phyloP scores from a whole-genome alignment of 108 stramenopile species.

The Skeletonema potamos region DNA sequence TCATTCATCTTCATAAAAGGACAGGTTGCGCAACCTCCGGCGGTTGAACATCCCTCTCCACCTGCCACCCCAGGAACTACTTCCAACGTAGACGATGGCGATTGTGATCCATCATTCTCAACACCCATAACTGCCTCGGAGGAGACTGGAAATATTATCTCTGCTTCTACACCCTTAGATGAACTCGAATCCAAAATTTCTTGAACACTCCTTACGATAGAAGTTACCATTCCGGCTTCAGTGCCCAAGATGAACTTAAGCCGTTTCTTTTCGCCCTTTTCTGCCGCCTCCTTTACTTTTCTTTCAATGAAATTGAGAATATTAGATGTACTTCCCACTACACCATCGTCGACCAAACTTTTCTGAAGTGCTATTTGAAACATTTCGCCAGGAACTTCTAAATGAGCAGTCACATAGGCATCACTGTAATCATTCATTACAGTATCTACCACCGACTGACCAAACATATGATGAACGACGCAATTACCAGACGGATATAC shows the following conservation, averaged over 20 bases:
- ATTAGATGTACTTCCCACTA: slow-evolving; percentile 91
- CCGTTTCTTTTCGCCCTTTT: slow-evolving; percentile 24
- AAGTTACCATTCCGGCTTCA: slow-evolving; percentile 94
- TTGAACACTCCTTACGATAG: slow-evolving; percentile 90
- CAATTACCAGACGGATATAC: slow-evolving; percentile 92
- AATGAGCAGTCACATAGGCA: slow-evolving; percentile 90
- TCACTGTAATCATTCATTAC: slow-evolving; percentile 71
- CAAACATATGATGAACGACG: slow-evolving; percentile 97
- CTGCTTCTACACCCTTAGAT: slow-evolving; percentile 62
- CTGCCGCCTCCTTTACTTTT: slow-evolving; percentile 74
- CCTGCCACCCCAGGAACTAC: slow-evolving; percentile 90
- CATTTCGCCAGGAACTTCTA: slow-evolving; percentile 98
- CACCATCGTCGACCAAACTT: slow-evolving; percentile 73
- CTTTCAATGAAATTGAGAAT: slow-evolving; percentile 90
- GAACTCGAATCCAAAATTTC: slow-evolving; percentile 58
- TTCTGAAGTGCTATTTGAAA: slow-evolving; percentile 93
- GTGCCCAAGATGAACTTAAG: slow-evolving; percentile 90
- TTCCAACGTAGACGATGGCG: slow-evolving; percentile 21
- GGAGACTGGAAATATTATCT: slow-evolving; percentile 97
- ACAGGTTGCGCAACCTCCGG: slow-evolving; percentile 96
- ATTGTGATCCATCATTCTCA: slow-evolving; percentile 36
- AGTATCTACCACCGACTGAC: slow-evolving; percentile 67
- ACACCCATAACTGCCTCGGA: slow-evolving; percentile 84
- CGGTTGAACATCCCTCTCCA: slow-evolving; percentile 94
- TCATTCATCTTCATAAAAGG: slow-evolving; percentile 99